These are phyloP conservation scores for Setaria viridis DNA, from an alignment of 202 grass and related monocot genomes.

Conservation along the genomic window DNA sequence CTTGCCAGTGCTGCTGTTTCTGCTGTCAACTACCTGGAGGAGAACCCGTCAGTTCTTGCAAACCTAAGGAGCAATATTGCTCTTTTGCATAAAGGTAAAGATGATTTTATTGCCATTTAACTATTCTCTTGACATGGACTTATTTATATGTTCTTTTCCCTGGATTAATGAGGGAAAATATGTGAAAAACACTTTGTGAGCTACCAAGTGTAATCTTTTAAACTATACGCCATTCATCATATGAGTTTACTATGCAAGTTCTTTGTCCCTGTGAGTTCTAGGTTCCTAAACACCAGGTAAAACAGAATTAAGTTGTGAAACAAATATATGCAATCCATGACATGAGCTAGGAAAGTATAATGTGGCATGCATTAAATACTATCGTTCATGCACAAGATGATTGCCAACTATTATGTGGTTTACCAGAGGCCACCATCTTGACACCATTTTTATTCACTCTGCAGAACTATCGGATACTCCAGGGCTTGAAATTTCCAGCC, in stretches of 20 bases:
- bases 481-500: slow-evolving; percentile 76
- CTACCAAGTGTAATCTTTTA: background rate
- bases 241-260: background rate
- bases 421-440: slow-evolving; percentile 14
- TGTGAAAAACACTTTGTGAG: background rate
- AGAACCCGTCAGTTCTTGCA: slow-evolving; percentile 75
- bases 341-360: slow-evolving; percentile 9
- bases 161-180: slow-evolving; percentile 19
- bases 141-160: slow-evolving; percentile 15
- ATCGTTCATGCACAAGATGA: background rate
- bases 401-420: slow-evolving; percentile 1
- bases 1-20: slow-evolving; percentile 86
- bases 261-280: background rate
- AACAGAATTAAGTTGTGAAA: background rate
- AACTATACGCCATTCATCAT: background rate
- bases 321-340: background rate
- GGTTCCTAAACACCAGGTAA: background rate
- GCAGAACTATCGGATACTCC: slow-evolving; percentile 71
- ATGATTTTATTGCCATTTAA: slow-evolving; percentile 20
- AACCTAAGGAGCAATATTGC: slow-evolving; percentile 71
- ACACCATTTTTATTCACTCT: slow-evolving; percentile 32
- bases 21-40: slow-evolving; percentile 89
- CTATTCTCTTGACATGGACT: background rate
- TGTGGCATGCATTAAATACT: slow-evolving; percentile 5
- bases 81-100: slow-evolving; percentile 66